Evolutionary conservation across 2,329 filamentous ascomycete genomes (phyloP).

Genomic region (Penicillium aurantiogriseum): DNA sequence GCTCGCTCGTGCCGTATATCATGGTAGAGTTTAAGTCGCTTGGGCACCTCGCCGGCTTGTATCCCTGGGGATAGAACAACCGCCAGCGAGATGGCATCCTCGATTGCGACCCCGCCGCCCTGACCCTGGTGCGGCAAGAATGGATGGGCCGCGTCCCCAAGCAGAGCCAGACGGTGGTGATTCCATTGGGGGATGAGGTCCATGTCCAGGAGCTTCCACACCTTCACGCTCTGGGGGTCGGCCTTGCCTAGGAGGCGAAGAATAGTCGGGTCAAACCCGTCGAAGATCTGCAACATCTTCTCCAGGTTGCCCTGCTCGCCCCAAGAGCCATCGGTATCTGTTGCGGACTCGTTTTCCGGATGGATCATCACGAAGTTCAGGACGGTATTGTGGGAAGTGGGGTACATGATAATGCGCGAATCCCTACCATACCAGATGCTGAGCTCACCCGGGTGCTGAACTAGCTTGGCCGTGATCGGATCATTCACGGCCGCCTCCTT

Average conservation of each 20-base stretch:
- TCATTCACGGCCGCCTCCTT: constrained; percentile 44
- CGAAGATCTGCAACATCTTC: constrained; percentile 25
- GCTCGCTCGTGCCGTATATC: constrained; percentile 58
- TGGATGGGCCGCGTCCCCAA: constrained; percentile 69
- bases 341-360: constrained; percentile 30
- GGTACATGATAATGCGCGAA: constrained; percentile 49
- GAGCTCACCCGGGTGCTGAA: constrained; percentile 40
- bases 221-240: constrained; percentile 49
- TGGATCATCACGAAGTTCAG: constrained; percentile 57
- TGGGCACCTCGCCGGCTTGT: constrained; percentile 47
- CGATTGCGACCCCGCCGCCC: constrained; percentile 64
- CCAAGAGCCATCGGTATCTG: constrained; percentile 32
- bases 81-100: constrained; percentile 62
- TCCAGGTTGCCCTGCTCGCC: constrained; percentile 28
- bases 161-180: constrained; percentile 53
- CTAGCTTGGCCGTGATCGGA: constrained; percentile 42
- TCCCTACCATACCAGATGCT: constrained; percentile 47
- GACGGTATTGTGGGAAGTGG: constrained; percentile 46
- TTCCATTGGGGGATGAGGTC: constrained; percentile 56
- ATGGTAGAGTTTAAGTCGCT: constrained; percentile 60
- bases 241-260: constrained; percentile 40
- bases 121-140: constrained; percentile 65
- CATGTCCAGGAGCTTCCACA: constrained; percentile 65
- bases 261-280: constrained; percentile 46
- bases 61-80: constrained; percentile 55